Base-by-base conservation (phyloP, 2,329 filamentous ascomycete genomes). In the Bipolaris victoriae region DNA sequence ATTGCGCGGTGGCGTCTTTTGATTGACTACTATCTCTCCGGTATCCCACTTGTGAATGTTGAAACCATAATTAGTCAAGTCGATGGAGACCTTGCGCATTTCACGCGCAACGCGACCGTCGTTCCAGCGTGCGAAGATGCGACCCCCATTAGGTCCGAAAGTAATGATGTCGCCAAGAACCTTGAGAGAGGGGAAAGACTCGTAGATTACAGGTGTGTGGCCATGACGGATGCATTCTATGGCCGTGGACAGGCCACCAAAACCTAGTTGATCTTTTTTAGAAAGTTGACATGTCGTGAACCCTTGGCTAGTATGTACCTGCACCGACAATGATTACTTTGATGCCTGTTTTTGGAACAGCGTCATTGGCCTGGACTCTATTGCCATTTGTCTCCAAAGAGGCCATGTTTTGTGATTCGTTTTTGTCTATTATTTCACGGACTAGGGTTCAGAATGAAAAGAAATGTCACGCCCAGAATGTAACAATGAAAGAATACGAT, bases 221-320 rank as follows among this genome's bases (percentile, higher is more conserved):
- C 86, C 86, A 61, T 88, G 84, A 15, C 84, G 81, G 59, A 84
- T 80, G 66, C 85, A 87, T 73, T 88, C 86, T 59, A 88, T 86
- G 40, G 86, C 86, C 16, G 85, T 83, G 6, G 84, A 84, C 26
- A 88, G 78, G 15, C 86, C 86, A 36, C 84, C 86, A 57, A 88
- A 88, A 18, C 86, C 86, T 75, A 79, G 5, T 9, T 6, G 6
- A 7, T 31, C 10, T 37, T 16, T 47, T 39, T 60, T 22, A 62
- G 49, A 24, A 54, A 3, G 26, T 5, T 6, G n/a, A 5, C 2
- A 3, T 16, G 15, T 9, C 18, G 29, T 5, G 31, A 5, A 52
- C 4, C 29, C 29, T 37, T 31, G 41, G 45, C 9, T 15, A 45
- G 15, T 5, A 40, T 66, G 26, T 77, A 80, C 78, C 72, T 59